Base-by-base conservation (phyloP, 768 basidiomycete genomes). In the Coprinopsis marcescibilis region DNA sequence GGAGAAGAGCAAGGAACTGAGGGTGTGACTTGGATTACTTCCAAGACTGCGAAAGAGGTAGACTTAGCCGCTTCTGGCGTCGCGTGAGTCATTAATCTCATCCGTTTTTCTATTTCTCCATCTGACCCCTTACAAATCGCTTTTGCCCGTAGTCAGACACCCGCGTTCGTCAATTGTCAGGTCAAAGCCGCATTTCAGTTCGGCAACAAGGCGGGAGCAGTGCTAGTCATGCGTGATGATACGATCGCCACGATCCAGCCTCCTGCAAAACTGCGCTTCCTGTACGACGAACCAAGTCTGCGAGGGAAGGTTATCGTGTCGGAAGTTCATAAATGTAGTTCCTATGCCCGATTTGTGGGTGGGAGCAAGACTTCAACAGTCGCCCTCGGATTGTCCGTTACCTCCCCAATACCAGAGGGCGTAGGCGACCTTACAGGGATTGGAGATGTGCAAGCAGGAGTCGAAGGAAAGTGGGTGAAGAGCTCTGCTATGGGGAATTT, bases 221-320 rank as follows among this genome's bases (percentile, higher is more conserved):
- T 66, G 23, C 61, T 66, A 5, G 59, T 52, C 13, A 65, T 66
- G 65, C 37, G 57, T 14, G 54, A 63, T 39, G 59, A 60, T 42
- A 54, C 47, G 15, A 51, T 66, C 13, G 41, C 56, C 23, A 46
- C 52, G 19, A 55, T 66, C 29, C 54, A 63, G n/a, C 60, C 57
- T 0, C 57, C 64, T 0, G 59, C 53, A 7, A 52, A 48, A 24
- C 63, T 67, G 17, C 36, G 58, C 12, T 54, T 48, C 10, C 63
- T 65, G 2, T 57, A 65, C 1, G 45, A 57, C 11, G 60, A 58
- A 23, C 32, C 57, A 4, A 48, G 30, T 3, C 55, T 62, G 44
- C 57, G 55, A 17, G 57, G 47, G 20, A 32, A 45, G 21, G 63
- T 65, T 25, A 45, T 67, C 44, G 62, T 67, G 8, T 65, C 65